Conservation (phyloP, 202 grass and related monocot species). For the Carex sylvatica region DNA sequence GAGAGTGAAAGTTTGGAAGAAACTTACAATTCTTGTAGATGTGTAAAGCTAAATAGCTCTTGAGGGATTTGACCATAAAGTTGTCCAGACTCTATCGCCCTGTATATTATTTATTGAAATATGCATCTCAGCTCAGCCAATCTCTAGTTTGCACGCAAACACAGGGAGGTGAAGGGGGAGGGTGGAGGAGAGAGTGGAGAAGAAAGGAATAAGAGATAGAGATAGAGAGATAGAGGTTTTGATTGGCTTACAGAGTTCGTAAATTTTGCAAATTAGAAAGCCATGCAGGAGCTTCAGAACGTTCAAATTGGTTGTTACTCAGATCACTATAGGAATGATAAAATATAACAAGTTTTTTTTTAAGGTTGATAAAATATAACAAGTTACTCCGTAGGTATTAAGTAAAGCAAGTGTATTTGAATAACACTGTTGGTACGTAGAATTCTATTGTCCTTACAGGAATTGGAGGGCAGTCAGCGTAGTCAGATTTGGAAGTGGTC, state of each 20-base stretch:
- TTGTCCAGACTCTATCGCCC: slow-evolving; percentile 56
- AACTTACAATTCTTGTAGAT: slow-evolving; percentile 62
- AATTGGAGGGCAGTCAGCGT: slow-evolving; percentile 20
- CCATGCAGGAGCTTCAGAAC: slow-evolving; percentile 64
- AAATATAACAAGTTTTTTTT: slow-evolving; percentile 11
- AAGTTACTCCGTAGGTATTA: slow-evolving; percentile 9
- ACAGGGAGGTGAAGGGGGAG: neutral
- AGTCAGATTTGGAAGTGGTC: slow-evolving; percentile 61
- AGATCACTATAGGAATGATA: slow-evolving; percentile 48
- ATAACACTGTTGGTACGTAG: neutral
- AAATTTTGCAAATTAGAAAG: slow-evolving; percentile 32
- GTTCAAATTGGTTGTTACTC: slow-evolving; percentile 64
- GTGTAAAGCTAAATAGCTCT: slow-evolving; percentile 40
- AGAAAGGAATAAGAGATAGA: neutral
- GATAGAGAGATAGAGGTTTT: neutral
- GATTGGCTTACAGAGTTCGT: slow-evolving; percentile 53
- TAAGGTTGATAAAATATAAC: neutral
- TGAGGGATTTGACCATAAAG: slow-evolving; percentile 59
- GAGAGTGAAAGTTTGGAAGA: neutral
- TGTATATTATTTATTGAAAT: slow-evolving; percentile 25
- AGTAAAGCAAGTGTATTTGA: slow-evolving; percentile 8
- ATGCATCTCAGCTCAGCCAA: neutral
- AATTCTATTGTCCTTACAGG: slow-evolving; percentile 48
- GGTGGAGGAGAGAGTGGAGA: neutral
- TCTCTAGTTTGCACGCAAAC: neutral